Base-by-base conservation (phyloP, 441 rosid species). In the Erodium moschatum region DNA sequence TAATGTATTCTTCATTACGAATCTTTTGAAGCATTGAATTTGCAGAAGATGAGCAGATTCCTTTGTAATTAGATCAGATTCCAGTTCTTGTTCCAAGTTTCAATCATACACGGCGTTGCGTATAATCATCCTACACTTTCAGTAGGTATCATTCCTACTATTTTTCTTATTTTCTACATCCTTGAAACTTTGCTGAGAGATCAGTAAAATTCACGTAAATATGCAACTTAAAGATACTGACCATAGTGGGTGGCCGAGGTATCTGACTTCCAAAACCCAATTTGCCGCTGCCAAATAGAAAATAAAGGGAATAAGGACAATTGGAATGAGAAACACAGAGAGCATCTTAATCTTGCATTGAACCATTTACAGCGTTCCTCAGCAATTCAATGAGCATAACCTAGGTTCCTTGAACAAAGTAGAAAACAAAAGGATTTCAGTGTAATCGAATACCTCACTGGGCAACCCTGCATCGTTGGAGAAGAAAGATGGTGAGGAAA, bases 201-300 rank as follows among this genome's bases (percentile, higher is more conserved):
- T 58, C 27, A 66, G 52, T 6, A 19, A 62, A 27, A 67, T 21
- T 19, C 16, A 33, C 20, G 69, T 61, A 67, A 65, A 52, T 18
- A 66, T 20, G 24, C 44, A n/a, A 60, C 35, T 65, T 9, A 18
- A 33, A 73, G 9, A 69, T 69, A 83, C 90, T 80, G 60, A 83
- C 86, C 84, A 56, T 69, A 71, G 42, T 68, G 81, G 75, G 74
- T 83, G 64, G 70, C 75, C 70, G 73, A 24, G 42, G 74, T 42
- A 54, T 82, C 82, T 11, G 81, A 72, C 75, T 76, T 85, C 86
- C 84, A 81, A 73, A 82, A 82, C 20, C 86, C 79, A 21, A 83
- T 77, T 74, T 80, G 83, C 73, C 83, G 76, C 84, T 79, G 84
- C 73, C 69, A 82, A 10, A 19, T 64, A 66, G 31, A 66, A 60